phyloP scores from a whole-genome alignment of 164 flowering plant genomes.

The Vitis labrusca region DNA sequence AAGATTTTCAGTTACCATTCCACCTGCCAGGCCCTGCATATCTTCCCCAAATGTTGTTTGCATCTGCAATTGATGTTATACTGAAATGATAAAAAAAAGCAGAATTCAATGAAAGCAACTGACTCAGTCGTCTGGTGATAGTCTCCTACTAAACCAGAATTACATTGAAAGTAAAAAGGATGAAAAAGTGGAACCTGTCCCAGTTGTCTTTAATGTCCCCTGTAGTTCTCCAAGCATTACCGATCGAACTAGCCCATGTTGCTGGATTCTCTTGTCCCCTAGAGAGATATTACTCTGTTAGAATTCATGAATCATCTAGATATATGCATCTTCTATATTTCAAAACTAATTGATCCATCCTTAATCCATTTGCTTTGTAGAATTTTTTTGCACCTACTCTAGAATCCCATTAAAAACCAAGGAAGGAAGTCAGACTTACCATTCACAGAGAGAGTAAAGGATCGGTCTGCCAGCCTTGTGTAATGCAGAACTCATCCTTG shows the following conservation, averaged over 20 bases:
- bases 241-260: constrained; percentile 37
- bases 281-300: not conserved
- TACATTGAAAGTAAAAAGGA: not conserved
- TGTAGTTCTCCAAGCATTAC: constrained; percentile 58
- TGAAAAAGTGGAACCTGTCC: constrained; percentile 33
- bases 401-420: too few relatives aligned
- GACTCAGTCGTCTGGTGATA: too few relatives aligned
- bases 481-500: constrained; percentile 42
- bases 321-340: not conserved
- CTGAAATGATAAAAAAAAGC: constrained; percentile 23
- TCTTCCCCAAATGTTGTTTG: constrained; percentile 44
- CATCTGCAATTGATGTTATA: constrained; percentile 44
- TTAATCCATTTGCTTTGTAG: too few relatives aligned
- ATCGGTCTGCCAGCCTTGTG: constrained; percentile 36
- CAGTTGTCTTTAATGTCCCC: constrained; percentile 49
- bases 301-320: not conserved
- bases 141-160: not conserved
- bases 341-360: too few relatives aligned
- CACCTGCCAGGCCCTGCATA: constrained; percentile 57
- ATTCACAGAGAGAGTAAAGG: constrained; percentile 48
- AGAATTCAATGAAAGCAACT: not conserved
- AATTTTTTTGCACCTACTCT: too few relatives aligned
- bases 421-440: constrained; percentile 21
- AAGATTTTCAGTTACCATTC: constrained; percentile 42
- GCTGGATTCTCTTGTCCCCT: constrained; percentile 58